Evolutionary conservation across 345 rosid genomes (phyloP).

Genomic region (Eucalyptus caleyi): DNA sequence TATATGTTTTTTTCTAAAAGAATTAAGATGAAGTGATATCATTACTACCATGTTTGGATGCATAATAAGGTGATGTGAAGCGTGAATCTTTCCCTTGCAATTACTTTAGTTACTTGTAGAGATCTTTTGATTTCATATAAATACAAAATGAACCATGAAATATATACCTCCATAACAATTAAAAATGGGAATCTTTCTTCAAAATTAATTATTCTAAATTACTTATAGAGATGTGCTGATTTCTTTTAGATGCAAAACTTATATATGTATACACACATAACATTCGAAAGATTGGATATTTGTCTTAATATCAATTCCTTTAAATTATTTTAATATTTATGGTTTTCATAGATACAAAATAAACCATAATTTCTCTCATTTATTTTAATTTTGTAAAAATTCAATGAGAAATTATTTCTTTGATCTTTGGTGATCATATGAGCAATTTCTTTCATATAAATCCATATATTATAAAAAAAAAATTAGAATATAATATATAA

Average conservation of each 20-base stretch:
- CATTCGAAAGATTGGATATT: neutral
- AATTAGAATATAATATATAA: neutral
- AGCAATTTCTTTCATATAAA: neutral
- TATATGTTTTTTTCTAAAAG: rapidly evolving
- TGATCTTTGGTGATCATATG: neutral
- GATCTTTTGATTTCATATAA: neutral
- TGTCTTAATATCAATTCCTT: neutral
- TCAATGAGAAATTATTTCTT: neutral
- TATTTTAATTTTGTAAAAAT: neutral
- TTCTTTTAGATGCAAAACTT: neutral
- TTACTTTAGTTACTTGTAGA: neutral
- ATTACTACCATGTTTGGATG: neutral
- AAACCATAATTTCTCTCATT: neutral
- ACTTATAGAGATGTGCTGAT: neutral
- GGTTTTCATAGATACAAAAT: neutral
- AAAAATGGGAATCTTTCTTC: neutral
- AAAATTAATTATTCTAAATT: neutral
- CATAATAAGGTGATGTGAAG: neutral
- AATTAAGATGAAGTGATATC: neutral
- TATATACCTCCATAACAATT: neutral
- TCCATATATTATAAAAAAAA: no score
- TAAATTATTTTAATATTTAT: neutral
- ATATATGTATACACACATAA: neutral
- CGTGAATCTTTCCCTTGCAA: neutral
- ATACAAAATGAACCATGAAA: neutral